Percentiles rank a stretch among this genome's conserved stretches.
phyloP scores from a whole-genome alignment of 2,329 filamentous ascomycete genomes.

The Parastagonospora nodorum region DNA sequence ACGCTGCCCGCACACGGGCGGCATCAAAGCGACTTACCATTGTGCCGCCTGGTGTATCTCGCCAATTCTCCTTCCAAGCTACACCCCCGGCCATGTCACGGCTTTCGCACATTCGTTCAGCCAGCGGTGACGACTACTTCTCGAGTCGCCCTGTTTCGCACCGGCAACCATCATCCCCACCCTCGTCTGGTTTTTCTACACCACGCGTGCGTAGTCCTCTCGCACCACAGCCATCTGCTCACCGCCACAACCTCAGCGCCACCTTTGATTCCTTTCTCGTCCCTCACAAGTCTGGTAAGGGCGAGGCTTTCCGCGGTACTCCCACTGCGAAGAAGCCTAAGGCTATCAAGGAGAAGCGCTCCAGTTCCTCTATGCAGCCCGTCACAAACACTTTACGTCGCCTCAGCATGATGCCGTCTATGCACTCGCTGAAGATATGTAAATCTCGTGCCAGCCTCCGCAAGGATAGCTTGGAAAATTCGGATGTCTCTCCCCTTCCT shows the following conservation, averaged over 20 bases:
- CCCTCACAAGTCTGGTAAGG: conserved; percentile 31
- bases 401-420: neutral
- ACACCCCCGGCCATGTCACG: neutral
- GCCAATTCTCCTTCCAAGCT: neutral
- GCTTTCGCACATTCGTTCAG: neutral
- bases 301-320: conserved; percentile 23
- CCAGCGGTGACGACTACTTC: conserved; percentile 18
- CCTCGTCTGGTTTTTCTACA: conserved; percentile 1
- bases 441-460: neutral
- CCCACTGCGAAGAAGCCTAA: conserved; percentile 12
- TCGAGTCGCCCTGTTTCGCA: neutral
- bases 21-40: neutral
- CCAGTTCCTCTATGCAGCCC: neutral
- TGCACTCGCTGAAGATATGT: neutral
- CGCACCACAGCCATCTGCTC: conserved; percentile 5
- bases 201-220: conserved; percentile 19
- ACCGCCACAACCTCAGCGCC: conserved; percentile 10
- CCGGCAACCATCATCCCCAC: neutral
- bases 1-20: conserved; percentile 5
- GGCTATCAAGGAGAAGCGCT: neutral
- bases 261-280: conserved; percentile 37
- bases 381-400: neutral
- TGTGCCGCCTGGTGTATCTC: neutral
- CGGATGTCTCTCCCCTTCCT: neutral
- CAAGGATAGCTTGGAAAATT: neutral